A percentile compares a stretch with the other conserved stretches of the same genome.
Conservation (phyloP, 768 basidiomycete species). For the Boletus reticuloceps region DNA sequence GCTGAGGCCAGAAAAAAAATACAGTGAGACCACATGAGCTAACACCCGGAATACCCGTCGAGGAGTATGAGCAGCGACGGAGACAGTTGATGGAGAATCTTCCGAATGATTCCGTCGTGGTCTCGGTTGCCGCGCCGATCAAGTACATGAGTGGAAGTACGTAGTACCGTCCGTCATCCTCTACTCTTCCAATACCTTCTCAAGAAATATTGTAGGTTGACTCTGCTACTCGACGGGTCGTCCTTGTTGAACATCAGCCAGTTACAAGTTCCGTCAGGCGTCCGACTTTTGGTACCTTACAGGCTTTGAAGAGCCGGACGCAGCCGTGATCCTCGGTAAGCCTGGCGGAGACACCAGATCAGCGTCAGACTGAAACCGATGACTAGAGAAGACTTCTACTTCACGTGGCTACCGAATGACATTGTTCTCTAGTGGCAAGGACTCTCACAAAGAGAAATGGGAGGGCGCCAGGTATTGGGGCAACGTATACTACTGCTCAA, state of each 20-base stretch:
- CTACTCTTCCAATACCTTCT: slow-evolving; percentile 13
- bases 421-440: slow-evolving; percentile 75
- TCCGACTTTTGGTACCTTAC: slow-evolving; percentile 96
- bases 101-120: slow-evolving; percentile 69
- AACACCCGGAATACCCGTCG: slow-evolving; percentile 75
- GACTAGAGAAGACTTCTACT: slow-evolving; percentile 64
- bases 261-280: slow-evolving; percentile 92
- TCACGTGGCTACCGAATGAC: slow-evolving; percentile 84
- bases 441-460: slow-evolving; percentile 83
- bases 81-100: slow-evolving; percentile 68
- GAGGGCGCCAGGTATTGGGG: slow-evolving; percentile 68
- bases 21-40: slow-evolving; percentile 63
- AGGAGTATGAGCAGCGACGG: slow-evolving; percentile 77
- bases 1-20: slow-evolving; percentile 2
- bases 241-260: slow-evolving; percentile 32
- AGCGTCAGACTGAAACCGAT: background rate
- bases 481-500: background rate
- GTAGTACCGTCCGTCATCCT: slow-evolving; percentile 29
- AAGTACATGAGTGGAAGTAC: slow-evolving; percentile 84
- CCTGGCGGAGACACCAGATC: slow-evolving; percentile 7
- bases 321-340: slow-evolving; percentile 80
- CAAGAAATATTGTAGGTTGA: slow-evolving; percentile 80
- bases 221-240: background rate
- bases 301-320: slow-evolving; percentile 91
- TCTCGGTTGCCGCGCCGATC: slow-evolving; percentile 74